Evolutionary conservation across 2,329 filamentous ascomycete species (phyloP).

Genomic region (Clarireedia hainanense): DNA sequence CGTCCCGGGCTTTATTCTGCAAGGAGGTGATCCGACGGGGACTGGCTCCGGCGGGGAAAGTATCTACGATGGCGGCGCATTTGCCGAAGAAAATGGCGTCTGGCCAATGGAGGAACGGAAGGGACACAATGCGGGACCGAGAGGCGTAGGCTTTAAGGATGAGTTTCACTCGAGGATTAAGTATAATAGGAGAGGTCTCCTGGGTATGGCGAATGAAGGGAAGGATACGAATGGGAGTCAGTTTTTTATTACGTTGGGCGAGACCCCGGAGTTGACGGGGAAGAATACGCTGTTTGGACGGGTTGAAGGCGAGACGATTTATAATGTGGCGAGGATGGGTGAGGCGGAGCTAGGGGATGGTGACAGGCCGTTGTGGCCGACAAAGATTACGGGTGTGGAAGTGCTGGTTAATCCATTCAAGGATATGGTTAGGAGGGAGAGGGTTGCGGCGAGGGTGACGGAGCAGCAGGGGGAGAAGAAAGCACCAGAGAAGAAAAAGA

Average conservation of each 20-base stretch:
- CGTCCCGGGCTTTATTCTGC: constrained; percentile 84
- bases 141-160: constrained; percentile 61
- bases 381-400: constrained; percentile 67
- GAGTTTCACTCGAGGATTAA: constrained; percentile 89
- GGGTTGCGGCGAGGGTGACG: constrained; percentile 43
- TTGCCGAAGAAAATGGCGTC: constrained; percentile 34
- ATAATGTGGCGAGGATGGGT: constrained; percentile 89
- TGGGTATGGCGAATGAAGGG: constrained; percentile 95
- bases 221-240: constrained; percentile 83
- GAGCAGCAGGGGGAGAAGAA: constrained; percentile 38
- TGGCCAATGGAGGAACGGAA: constrained; percentile 54
- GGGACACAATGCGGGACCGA: constrained; percentile 52
- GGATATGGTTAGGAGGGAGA: constrained; percentile 66
- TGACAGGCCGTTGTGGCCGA: constrained; percentile 79
- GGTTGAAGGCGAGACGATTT: constrained; percentile 89
- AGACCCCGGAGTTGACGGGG: constrained; percentile 74
- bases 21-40: constrained; percentile 90
- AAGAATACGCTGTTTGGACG: constrained; percentile 93
- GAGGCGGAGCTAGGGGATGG: constrained; percentile 77
- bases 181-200: constrained; percentile 80
- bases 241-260: constrained; percentile 91
- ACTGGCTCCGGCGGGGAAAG: constrained; percentile 87
- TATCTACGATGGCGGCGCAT: constrained; percentile 80
- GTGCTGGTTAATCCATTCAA: constrained; percentile 76
- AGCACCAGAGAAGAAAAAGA: constrained; percentile 48